Conservation (phyloP, 306 rosid species). For the Fragaria iinumae region DNA sequence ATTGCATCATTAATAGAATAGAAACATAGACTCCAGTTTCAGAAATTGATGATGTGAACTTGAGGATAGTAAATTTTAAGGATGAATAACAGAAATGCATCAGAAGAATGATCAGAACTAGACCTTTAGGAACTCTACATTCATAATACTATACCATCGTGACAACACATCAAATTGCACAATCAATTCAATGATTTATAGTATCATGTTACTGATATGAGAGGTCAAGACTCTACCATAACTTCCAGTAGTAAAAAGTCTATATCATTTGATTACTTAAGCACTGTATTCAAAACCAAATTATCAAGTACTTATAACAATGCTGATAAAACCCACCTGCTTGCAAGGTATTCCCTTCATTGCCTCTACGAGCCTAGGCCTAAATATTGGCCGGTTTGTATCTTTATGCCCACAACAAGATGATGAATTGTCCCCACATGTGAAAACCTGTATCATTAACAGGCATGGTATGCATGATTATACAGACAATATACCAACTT, state of each 20-base stretch:
- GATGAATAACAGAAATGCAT: background rate
- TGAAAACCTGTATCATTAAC: constrained; percentile 63
- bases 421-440: constrained; percentile 91
- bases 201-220: constrained; percentile 2
- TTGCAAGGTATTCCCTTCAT: constrained; percentile 75
- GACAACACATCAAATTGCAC: background rate
- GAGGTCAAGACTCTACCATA: background rate
- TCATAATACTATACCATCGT: background rate
- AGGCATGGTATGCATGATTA: constrained; percentile 9
- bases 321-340: constrained; percentile 51
- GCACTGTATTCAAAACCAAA: background rate
- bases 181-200: background rate
- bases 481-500: background rate
- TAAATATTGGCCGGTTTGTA: constrained; percentile 71
- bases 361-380: constrained; percentile 88
- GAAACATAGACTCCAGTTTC: background rate
- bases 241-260: background rate
- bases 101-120: background rate
- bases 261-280: background rate
- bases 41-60: background rate
- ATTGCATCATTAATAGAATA: background rate
- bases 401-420: constrained; percentile 86
- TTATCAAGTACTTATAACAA: background rate
- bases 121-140: background rate
- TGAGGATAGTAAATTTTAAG: background rate